Evolutionary conservation across 2,329 filamentous ascomycete genomes (phyloP).

Genomic region (Apiospora aurea): DNA sequence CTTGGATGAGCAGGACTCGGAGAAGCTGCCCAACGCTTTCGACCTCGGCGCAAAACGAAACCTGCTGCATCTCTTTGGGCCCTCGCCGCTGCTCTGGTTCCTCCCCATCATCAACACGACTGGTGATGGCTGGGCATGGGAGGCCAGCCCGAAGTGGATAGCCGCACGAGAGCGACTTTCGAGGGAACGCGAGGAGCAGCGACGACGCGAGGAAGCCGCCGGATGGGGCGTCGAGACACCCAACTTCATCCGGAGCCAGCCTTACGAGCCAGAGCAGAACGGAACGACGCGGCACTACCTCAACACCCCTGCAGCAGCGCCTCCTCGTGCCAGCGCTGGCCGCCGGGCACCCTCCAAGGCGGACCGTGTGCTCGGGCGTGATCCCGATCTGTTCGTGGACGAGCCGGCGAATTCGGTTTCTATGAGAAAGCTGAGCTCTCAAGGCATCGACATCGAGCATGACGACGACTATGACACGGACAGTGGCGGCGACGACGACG

Average conservation of each 20-base stretch:
- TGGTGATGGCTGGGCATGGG: slow-evolving; percentile 95
- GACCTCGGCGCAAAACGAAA: slow-evolving; percentile 87
- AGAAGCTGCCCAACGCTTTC: slow-evolving; percentile 91
- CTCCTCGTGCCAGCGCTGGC: slow-evolving; percentile 32
- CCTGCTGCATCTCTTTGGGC: slow-evolving; percentile 81
- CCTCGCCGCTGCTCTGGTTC: slow-evolving; percentile 74
- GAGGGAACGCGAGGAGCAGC: slow-evolving; percentile 64
- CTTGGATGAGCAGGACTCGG: slow-evolving; percentile 87
- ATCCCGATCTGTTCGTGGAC: slow-evolving; percentile 63
- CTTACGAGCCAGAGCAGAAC: slow-evolving; percentile 39
- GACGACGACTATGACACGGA: slow-evolving; percentile 47
- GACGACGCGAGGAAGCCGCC: slow-evolving; percentile 67
- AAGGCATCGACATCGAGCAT: slow-evolving; percentile 51
- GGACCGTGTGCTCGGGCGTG: slow-evolving; percentile 64
- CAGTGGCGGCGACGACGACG: slow-evolving; percentile 43
- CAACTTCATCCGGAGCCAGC: slow-evolving; percentile 31
- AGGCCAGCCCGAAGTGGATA: slow-evolving; percentile 81
- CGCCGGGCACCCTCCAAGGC: slow-evolving; percentile 60
- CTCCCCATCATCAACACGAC: slow-evolving; percentile 85
- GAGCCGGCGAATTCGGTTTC: slow-evolving; percentile 50
- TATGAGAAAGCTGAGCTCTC: slow-evolving; percentile 55
- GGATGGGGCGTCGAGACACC: slow-evolving; percentile 65
- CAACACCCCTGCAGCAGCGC: slow-evolving; percentile 32
- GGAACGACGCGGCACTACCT: slow-evolving; percentile 42
- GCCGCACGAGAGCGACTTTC: slow-evolving; percentile 72